Evolutionary conservation across 2,329 filamentous ascomycete species (phyloP).

Genomic region (Colletotrichum somersetense): DNA sequence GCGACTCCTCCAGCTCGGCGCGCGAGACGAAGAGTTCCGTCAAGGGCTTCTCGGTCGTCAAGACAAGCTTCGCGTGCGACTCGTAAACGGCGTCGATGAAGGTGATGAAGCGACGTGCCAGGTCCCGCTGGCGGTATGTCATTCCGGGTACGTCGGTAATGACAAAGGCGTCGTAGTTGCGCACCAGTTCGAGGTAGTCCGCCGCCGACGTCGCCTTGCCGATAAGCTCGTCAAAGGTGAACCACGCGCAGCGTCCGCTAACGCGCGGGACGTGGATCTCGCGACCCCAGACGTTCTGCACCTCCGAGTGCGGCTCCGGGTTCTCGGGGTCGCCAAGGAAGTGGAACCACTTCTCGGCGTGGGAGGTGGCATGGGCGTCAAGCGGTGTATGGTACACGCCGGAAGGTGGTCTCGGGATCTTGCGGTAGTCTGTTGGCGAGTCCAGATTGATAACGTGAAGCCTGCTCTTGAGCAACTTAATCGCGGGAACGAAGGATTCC

Average conservation of each 20-base stretch:
- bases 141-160: slow-evolving; percentile 93
- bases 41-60: slow-evolving; percentile 89
- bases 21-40: slow-evolving; percentile 86
- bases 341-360: slow-evolving; percentile 95
- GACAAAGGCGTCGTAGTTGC: slow-evolving; percentile 92
- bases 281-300: slow-evolving; percentile 91
- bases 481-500: slow-evolving; percentile 94
- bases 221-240: slow-evolving; percentile 93
- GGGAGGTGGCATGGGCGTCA: slow-evolving; percentile 79
- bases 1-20: slow-evolving; percentile 73
- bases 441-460: slow-evolving; percentile 94
- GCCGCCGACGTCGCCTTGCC: slow-evolving; percentile 90
- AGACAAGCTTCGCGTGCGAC: slow-evolving; percentile 89
- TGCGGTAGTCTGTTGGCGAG: slow-evolving; percentile 95
- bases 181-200: slow-evolving; percentile 92
- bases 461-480: slow-evolving; percentile 86
- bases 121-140: slow-evolving; percentile 86
- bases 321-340: slow-evolving; percentile 90
- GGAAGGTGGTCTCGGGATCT: slow-evolving; percentile 91
- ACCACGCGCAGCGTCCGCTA: slow-evolving; percentile 88
- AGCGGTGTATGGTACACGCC: slow-evolving; percentile 95
- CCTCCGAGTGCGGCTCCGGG: slow-evolving; percentile 79
- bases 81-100: slow-evolving; percentile 98
- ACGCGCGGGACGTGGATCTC: slow-evolving; percentile 89
- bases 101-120: slow-evolving; percentile 94